These are phyloP conservation scores for Penicillium sp. DNA, from an alignment of 2,329 filamentous ascomycete genomes.

Conservation along the genomic window DNA sequence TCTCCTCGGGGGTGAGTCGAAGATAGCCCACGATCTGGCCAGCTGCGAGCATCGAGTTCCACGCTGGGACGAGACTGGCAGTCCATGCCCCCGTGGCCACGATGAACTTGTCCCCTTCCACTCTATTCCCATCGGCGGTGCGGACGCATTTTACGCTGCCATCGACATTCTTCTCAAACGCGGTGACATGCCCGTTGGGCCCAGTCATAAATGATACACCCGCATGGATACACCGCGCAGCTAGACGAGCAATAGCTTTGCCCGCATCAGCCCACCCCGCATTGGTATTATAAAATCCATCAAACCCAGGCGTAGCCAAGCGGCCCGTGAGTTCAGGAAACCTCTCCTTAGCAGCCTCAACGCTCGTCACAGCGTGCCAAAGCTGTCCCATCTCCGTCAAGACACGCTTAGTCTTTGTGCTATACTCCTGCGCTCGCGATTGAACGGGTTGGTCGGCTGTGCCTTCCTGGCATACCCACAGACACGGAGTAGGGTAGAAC, in stretches of 20 bases:
- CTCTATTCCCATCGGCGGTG: conserved; percentile 47
- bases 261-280: conserved; percentile 36
- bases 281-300: conserved; percentile 29
- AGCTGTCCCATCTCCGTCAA: conserved; percentile 27
- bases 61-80: conserved; percentile 69
- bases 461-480: conserved; percentile 28
- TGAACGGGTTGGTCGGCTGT: conserved; percentile 23
- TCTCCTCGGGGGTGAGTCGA: conserved; percentile 67
- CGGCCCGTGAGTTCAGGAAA: conserved; percentile 26
- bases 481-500: conserved; percentile 27
- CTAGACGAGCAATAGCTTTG: conserved; percentile 21
- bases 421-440: conserved; percentile 23
- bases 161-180: conserved; percentile 34
- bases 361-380: conserved; percentile 23
- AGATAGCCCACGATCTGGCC: conserved; percentile 78
- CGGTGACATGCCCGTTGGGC: conserved; percentile 33
- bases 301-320: conserved; percentile 22
- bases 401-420: conserved; percentile 24
- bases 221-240: conserved; percentile 24
- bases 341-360: conserved; percentile 17
- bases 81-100: conserved; percentile 86
- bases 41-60: conserved; percentile 71
- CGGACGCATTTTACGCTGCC: conserved; percentile 58
- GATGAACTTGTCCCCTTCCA: conserved; percentile 68
- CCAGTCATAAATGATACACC: conserved; percentile 31